Evolutionary conservation across 495 filamentous ascomycete genomes (phyloP).

Genomic region (Trichoderma asperelloides): DNA sequence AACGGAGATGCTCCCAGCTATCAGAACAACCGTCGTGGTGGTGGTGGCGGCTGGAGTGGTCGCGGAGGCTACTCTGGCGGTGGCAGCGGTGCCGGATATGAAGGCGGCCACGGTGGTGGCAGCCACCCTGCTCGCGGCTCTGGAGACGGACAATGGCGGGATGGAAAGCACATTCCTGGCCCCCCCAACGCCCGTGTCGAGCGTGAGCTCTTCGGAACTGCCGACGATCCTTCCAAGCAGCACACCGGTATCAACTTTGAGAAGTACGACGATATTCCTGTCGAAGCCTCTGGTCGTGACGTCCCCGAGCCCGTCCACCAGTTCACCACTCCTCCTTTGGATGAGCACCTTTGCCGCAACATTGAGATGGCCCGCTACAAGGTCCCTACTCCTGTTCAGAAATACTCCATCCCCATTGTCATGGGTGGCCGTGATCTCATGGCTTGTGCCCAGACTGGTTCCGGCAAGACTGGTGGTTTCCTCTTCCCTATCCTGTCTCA

Average conservation of each 20-base stretch:
- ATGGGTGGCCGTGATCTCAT: constrained; percentile 95
- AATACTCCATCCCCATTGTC: constrained; percentile 96
- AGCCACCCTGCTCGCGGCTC: constrained; percentile 55
- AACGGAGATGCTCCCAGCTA: constrained; percentile 11
- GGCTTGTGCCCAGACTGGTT: constrained; percentile 98
- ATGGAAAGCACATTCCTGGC: constrained; percentile 92
- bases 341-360: constrained; percentile 83
- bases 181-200: constrained; percentile 80
- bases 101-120: constrained; percentile 40
- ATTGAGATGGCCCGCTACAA: constrained; percentile 91
- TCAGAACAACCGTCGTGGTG: constrained; percentile 41
- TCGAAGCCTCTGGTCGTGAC: constrained; percentile 89
- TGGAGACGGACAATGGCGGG: constrained; percentile 91
- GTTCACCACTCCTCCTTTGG: constrained; percentile 90
- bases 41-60: constrained; percentile 64
- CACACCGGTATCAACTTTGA: constrained; percentile 98
- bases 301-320: constrained; percentile 83
- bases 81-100: constrained; percentile 44
- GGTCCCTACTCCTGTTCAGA: constrained; percentile 90
- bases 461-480: constrained; percentile 99
- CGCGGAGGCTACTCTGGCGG: constrained; percentile 34
- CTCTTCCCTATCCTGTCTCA: constrained; percentile 96
- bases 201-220: constrained; percentile 88
- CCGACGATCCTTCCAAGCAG: constrained; percentile 90
- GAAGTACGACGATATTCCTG: constrained; percentile 99